Conservation (phyloP, 805 yeast species). For the Kuraishia hungarica region DNA sequence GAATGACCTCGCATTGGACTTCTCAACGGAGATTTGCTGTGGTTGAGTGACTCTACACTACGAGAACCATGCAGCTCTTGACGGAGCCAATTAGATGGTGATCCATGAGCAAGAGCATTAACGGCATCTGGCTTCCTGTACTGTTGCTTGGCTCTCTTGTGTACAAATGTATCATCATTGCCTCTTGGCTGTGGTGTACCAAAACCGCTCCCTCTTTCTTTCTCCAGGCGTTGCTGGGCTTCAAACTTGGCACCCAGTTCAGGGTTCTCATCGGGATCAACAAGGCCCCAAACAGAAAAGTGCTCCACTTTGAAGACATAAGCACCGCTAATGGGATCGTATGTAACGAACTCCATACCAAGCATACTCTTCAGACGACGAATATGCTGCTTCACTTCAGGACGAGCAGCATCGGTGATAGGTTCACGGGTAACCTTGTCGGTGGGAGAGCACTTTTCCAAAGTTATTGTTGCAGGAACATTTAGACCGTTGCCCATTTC, state of each 20-base stretch:
- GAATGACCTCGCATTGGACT: background rate
- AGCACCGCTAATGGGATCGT: constrained; percentile 62
- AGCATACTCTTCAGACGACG: constrained; percentile 40
- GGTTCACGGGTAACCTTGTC: constrained; percentile 15
- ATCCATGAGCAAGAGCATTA: background rate
- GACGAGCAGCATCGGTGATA: constrained; percentile 23
- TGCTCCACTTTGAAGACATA: constrained; percentile 85
- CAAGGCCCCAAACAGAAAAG: constrained; percentile 90
- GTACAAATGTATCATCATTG: background rate
- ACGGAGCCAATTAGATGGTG: background rate
- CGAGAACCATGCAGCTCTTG: background rate
- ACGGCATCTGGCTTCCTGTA: background rate
- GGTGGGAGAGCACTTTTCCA: constrained; percentile 53
- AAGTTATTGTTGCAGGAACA: constrained; percentile 66
- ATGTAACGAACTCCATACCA: constrained; percentile 77
- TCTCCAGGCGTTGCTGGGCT: constrained; percentile 17
- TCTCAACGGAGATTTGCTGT: constrained; percentile 5
- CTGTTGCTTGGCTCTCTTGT: background rate
- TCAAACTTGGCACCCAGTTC: constrained; percentile 25
- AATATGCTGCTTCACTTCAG: constrained; percentile 38
- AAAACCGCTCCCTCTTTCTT: background rate
- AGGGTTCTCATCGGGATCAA: constrained; percentile 56
- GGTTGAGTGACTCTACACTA: constrained; percentile 13
- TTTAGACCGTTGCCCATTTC: constrained; percentile 61
- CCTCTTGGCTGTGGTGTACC: background rate